Base-by-base conservation (phyloP, 495 filamentous ascomycete species). In the Bombardia bombarda region DNA sequence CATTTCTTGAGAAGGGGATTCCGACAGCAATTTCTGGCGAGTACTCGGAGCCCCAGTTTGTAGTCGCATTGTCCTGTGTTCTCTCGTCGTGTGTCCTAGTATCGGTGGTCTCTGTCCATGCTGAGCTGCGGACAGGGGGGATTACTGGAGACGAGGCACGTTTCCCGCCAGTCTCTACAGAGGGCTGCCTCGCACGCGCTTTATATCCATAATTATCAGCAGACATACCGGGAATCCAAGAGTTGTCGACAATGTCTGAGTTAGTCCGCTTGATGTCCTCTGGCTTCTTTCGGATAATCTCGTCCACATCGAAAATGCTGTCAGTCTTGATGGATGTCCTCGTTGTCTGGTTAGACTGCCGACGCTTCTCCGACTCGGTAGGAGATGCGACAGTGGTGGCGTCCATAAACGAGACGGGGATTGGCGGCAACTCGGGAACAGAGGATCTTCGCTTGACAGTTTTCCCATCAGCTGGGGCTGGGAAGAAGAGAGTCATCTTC, bases 401-500 rank as follows among this genome's bases (percentile, higher is more conserved):
- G 12, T 52, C 45, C 43, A 55, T 20, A 33, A 58, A 67, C 0
- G 51, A 55, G 3, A 40, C 44, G 10, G 69, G 67, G 14, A 73
- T 49, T 3, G 49, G 56, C 10, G 68, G 66, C 3, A 70, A 39
- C 19, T 68, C 54, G n/a, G 72, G 73, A 10, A 73, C 60, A 0
- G 55, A 56, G 10, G 69, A 70, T 39, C 57, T 58, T 3, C 62
- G 59, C 22, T 57, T 63, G 9, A 43, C 37, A 0, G 44, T 42
- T 2, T 55, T 56, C 6, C 51, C 58, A 32, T 58, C 67, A 3
- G 63, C 58, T 1, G 69, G 69, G 18, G 51, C 52, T 12, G 68
- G 61, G 46, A 73, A 77, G 16, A 77, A 51, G 10, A 71, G 47
- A 13, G 55, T 57, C 45, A 75, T 67, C 49, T 74, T 77, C 46